Evolutionary conservation across 805 yeast species (phyloP).

Genomic region (Spathaspora sp.): DNA sequence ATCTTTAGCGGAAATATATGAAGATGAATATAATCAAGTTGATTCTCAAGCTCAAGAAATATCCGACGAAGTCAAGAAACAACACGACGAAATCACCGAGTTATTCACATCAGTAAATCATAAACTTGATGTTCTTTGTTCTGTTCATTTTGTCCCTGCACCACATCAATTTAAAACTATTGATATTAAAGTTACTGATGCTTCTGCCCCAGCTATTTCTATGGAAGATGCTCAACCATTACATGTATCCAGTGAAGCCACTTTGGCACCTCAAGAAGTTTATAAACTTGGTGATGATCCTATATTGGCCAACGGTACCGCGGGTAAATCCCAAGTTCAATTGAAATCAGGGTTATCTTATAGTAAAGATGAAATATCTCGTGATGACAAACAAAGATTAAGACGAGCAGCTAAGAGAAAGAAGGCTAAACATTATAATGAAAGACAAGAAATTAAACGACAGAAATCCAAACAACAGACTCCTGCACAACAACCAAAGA

Average conservation of each 20-base stretch:
- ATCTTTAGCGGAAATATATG: conserved; percentile 89
- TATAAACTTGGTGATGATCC: conserved; percentile 52
- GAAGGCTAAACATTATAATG: conserved; percentile 53
- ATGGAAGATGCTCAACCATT: conserved; percentile 98
- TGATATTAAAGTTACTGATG: conserved; percentile 64
- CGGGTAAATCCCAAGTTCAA: conserved; percentile 52
- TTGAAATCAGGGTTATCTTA: conserved; percentile 76
- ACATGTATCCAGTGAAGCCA: conserved; percentile 64
- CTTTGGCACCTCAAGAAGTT: conserved; percentile 94
- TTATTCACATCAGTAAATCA: conserved; percentile 60
- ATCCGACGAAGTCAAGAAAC: conserved; percentile 61
- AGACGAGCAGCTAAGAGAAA: conserved; percentile 85
- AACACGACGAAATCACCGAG: conserved; percentile 74
- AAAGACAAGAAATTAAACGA: conserved; percentile 25
- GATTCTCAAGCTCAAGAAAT: conserved; percentile 39
- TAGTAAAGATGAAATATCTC: conserved; percentile 74
- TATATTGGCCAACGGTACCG: conserved; percentile 23
- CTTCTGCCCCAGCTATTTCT: conserved; percentile 64
- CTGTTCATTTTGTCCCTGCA: conserved; percentile 94
- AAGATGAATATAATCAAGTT: conserved; percentile 68
- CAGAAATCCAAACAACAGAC: conserved; percentile 20
- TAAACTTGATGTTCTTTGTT: conserved; percentile 81
- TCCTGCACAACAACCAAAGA: conserved; percentile 36
- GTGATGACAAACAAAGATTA: conserved; percentile 82
- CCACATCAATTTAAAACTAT: conserved; percentile 71